Base-by-base conservation (phyloP, 2,329 filamentous ascomycete species). In the Aspergillus jensenii region DNA sequence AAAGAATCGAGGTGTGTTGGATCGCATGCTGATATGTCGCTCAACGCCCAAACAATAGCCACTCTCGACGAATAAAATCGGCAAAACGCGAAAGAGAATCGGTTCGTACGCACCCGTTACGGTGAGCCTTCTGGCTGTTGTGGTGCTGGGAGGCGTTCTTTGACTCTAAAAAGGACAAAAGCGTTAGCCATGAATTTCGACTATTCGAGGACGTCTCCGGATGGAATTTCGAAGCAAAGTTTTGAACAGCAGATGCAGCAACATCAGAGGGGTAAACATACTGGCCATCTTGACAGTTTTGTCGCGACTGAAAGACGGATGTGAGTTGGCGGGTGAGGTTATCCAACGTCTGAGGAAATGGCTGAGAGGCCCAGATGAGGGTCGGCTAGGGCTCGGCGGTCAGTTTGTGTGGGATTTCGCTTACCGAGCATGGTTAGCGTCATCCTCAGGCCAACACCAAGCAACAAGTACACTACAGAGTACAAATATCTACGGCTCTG, bases 111-210 rank as follows among this genome's bases (percentile, higher is more conserved):
- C 89, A 97, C 93, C 95, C 95, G 87, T 99, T 99, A 79, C 90
- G 89, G 89, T 99, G 95, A 84, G 92, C 93, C 90, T 99, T 99
- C 86, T 90, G 90, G 81, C 87, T 87, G 88, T 95, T 90, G 84
- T 97, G 97, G 85, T 97, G 92, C 87, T 98, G 93, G 76, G 93
- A 97, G 84, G 91, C 96, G 89, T 98, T 98, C 92, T 98, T 98
- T 76, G 95, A 98, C 87, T 98, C 93, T 97, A 60, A 37, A 59
- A 60, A 59, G 62, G 58, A 62, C 52, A 69, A 52, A 59, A 50
- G 63, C 55, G 66, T 74, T 64, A 74, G 71, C 59, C 56, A 65
- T 55, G 64, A 46, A 33, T 11, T 41, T 49, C 25, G 19, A 43
- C 27, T 27, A 41, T 6, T 41, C 27, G 27, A 31, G 9, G 12